Percentiles rank a stretch among this genome's conserved stretches.
Conservation (phyloP, 2,329 filamentous ascomycete species). For the Raffaelea albimanens region DNA sequence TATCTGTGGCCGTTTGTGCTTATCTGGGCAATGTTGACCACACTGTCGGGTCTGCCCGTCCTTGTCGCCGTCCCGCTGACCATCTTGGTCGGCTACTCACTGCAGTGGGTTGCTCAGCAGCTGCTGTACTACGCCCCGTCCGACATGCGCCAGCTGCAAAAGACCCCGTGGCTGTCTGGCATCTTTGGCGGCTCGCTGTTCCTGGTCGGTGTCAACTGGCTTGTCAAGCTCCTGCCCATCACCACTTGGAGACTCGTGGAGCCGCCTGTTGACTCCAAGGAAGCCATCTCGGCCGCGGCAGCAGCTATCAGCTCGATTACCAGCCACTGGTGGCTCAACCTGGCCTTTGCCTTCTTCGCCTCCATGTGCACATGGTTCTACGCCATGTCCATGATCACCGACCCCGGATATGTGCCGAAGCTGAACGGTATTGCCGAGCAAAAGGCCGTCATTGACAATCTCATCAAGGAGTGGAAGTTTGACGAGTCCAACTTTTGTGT, state of each 20-base stretch:
- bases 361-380: constrained; percentile 77
- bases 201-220: constrained; percentile 67
- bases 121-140: constrained; percentile 72
- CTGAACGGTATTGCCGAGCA: constrained; percentile 82
- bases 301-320: constrained; percentile 11
- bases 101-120: constrained; percentile 72
- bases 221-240: constrained; percentile 57
- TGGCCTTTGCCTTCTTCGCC: constrained; percentile 60
- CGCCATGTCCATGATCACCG: constrained; percentile 70
- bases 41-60: constrained; percentile 65
- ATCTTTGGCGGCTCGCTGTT: constrained; percentile 86
- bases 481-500: constrained; percentile 93
- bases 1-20: constrained; percentile 82
- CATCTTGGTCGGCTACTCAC: constrained; percentile 52
- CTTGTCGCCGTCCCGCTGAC: constrained; percentile 68
- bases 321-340: constrained; percentile 63
- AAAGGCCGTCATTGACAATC: constrained; percentile 77
- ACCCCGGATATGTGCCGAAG: constrained; percentile 91
- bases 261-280: background rate
- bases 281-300: background rate
- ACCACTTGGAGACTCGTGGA: constrained; percentile 20
- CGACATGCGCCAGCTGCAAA: constrained; percentile 84
- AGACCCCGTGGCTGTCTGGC: constrained; percentile 86
- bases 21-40: constrained; percentile 59
- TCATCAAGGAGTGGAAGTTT: constrained; percentile 78